phyloP scores from a whole-genome alignment of 441 rosid species.

The Pelargonium myrrhifolium region DNA sequence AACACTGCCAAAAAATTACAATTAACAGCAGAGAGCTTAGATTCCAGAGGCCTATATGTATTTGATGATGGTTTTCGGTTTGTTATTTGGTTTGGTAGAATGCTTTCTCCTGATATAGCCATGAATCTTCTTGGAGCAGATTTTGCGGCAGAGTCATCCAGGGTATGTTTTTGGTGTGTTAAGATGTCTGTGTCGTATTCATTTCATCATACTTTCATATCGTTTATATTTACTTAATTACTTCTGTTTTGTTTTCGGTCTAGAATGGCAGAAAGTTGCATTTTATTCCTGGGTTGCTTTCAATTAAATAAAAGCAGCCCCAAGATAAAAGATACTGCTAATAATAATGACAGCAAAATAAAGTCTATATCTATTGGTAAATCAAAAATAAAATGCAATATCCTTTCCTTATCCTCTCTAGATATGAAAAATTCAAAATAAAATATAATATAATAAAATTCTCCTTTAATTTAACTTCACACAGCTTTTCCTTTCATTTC shows the following conservation, averaged over 20 bases:
- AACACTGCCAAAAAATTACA: constrained; percentile 47
- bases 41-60: constrained; percentile 84
- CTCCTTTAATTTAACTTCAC: not conserved
- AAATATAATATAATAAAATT: not conserved
- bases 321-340: too few relatives aligned
- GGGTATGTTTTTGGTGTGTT: constrained; percentile 39
- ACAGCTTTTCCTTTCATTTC: not conserved
- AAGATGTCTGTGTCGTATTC: not conserved
- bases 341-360: too few relatives aligned
- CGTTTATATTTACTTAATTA: not conserved
- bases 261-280: not conserved
- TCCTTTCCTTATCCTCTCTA: not conserved
- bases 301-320: not conserved
- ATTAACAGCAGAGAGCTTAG: constrained; percentile 73
- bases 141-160: constrained; percentile 82
- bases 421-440: not conserved
- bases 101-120: constrained; percentile 79
- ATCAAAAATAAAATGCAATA: too few relatives aligned
- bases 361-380: too few relatives aligned
- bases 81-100: constrained; percentile 89
- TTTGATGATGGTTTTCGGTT: constrained; percentile 83
- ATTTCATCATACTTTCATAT: not conserved
- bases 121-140: constrained; percentile 74
- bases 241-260: not conserved
- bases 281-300: not conserved